phyloP scores from a whole-genome alignment of 2,329 filamentous ascomycete genomes.

The Colletotrichum sp. region DNA sequence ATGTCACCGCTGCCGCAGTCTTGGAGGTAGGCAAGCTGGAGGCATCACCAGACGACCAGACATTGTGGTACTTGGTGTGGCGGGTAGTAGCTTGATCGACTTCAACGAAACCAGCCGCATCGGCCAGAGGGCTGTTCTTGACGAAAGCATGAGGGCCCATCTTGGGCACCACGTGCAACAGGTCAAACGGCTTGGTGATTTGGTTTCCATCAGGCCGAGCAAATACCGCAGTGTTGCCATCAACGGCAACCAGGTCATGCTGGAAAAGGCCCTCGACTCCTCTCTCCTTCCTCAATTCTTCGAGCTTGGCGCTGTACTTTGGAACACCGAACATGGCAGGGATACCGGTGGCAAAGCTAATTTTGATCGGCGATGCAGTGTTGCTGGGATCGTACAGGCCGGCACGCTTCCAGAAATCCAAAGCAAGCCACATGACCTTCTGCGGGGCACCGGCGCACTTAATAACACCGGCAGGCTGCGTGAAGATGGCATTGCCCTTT shows the following conservation, averaged over 20 bases:
- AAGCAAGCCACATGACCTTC: constrained; percentile 66
- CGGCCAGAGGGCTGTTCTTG: constrained; percentile 57
- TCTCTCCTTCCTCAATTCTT: constrained; percentile 56
- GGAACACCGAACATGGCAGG: constrained; percentile 65
- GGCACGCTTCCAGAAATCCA: constrained; percentile 61
- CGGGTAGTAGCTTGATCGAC: constrained; percentile 58
- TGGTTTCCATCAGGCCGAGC: constrained; percentile 44
- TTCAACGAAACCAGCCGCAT: constrained; percentile 62
- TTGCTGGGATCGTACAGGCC: constrained; percentile 53
- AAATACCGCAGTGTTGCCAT: constrained; percentile 59
- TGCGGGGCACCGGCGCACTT: constrained; percentile 68
- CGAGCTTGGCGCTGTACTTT: constrained; percentile 61
- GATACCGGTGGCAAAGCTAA: constrained; percentile 60
- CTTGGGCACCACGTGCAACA: constrained; percentile 63
- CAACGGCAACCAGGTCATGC: constrained; percentile 58
- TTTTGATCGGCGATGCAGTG: constrained; percentile 48
- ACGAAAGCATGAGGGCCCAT: constrained; percentile 62
- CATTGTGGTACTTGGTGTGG: constrained; percentile 59
- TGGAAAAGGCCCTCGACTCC: constrained; percentile 63
- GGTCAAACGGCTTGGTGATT: constrained; percentile 54
- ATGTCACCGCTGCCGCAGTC: constrained; percentile 57
- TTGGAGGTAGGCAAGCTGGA: constrained; percentile 64
- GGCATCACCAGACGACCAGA: constrained; percentile 65
- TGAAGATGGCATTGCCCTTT: constrained; percentile 61
- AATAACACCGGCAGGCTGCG: constrained; percentile 61